Evolutionary conservation across 2,329 filamentous ascomycete species (phyloP).

Genomic region (Neonectria hederae): DNA sequence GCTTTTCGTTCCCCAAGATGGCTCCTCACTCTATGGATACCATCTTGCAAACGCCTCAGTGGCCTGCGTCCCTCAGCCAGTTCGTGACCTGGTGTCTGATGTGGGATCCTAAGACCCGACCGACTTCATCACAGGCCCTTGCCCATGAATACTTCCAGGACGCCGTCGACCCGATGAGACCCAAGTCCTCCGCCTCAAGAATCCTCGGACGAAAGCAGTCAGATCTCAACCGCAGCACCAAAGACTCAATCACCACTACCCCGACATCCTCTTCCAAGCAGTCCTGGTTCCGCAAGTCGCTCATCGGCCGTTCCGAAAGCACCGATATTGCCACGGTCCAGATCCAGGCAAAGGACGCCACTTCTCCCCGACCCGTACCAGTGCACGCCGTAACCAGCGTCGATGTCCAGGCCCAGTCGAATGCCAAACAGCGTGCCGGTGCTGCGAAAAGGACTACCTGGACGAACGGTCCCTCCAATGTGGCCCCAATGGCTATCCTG

Average conservation of each 20-base stretch:
- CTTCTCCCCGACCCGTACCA: slow-evolving; percentile 56
- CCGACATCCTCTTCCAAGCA: slow-evolving; percentile 81
- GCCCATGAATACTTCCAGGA: slow-evolving; percentile 95
- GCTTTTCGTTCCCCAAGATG: slow-evolving; percentile 99
- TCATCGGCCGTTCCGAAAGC: slow-evolving; percentile 82
- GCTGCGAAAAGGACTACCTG: slow-evolving; percentile 89
- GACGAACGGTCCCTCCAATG: slow-evolving; percentile 83
- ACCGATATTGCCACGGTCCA: slow-evolving; percentile 66
- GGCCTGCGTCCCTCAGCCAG: slow-evolving; percentile 86
- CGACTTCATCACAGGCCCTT: slow-evolving; percentile 92
- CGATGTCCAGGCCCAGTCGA: slow-evolving; percentile 47
- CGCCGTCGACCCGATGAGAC: slow-evolving; percentile 88
- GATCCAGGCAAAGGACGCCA: slow-evolving; percentile 57
- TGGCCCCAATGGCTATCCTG: slow-evolving; percentile 92
- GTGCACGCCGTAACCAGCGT: slow-evolving; percentile 52
- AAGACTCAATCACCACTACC: slow-evolving; percentile 64
- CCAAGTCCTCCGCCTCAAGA: slow-evolving; percentile 88
- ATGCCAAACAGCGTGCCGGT: slow-evolving; percentile 51
- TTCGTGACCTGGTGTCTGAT: slow-evolving; percentile 99
- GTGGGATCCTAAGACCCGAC: slow-evolving; percentile 95
- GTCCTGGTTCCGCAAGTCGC: slow-evolving; percentile 96
- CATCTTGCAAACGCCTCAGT: slow-evolving; percentile 88
- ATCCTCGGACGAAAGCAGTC: slow-evolving; percentile 91
- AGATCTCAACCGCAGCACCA: slow-evolving; percentile 75
- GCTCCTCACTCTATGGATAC: slow-evolving; percentile 96